These are phyloP conservation scores for Saururus chinensis DNA, from an alignment of 164 flowering plant species.

Conservation along the genomic window DNA sequence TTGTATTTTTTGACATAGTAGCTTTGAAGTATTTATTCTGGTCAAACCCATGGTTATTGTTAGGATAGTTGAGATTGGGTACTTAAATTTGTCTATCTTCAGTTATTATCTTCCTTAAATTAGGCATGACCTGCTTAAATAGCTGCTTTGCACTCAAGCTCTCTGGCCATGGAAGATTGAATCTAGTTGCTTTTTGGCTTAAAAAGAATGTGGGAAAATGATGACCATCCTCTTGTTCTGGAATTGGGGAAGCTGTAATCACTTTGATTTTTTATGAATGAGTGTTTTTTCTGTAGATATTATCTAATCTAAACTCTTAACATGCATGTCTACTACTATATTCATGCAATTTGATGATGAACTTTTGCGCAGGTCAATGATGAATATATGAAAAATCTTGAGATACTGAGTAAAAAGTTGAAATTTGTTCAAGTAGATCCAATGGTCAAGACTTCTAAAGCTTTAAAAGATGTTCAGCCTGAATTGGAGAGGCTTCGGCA, in stretches of 20 bases:
- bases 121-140: too few relatives aligned
- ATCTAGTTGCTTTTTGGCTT: not conserved
- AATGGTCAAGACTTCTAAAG: conserved; percentile 75
- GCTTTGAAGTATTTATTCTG: not conserved
- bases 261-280: not conserved
- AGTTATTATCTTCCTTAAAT: too few relatives aligned
- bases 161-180: not conserved
- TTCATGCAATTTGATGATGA: not conserved
- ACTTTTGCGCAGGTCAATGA: conserved; percentile 69
- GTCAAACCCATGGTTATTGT: too few relatives aligned
- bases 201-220: not conserved
- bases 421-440: conserved; percentile 76
- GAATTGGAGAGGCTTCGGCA: conserved; percentile 93
- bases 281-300: not conserved
- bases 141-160: too few relatives aligned
- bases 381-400: conserved; percentile 84
- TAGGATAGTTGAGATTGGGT: too few relatives aligned
- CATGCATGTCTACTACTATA: not conserved
- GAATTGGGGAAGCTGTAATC: not conserved
- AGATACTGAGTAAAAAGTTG: conserved; percentile 80
- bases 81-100: too few relatives aligned
- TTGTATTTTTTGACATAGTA: not conserved
- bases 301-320: not conserved
- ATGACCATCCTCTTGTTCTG: not conserved
- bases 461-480: conserved; percentile 94